Base-by-base conservation (phyloP, 306 rosid species). In the Neltuma alba region DNA sequence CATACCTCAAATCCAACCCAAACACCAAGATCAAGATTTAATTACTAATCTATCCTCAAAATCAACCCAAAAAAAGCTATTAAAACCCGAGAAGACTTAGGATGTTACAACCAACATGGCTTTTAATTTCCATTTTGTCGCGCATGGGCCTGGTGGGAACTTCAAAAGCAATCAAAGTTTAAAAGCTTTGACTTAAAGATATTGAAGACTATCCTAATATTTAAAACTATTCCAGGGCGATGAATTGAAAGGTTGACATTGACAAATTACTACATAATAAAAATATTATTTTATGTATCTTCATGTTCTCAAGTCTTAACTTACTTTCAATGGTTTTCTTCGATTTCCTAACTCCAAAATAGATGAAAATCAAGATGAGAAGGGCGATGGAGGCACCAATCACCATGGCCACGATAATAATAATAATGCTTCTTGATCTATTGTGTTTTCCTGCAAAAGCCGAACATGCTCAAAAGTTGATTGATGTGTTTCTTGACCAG, bases 381-480 rank as follows among this genome's bases (percentile, higher is more conserved):
- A 67, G 48, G 28, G 9, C 5, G 3, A 66, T 2, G 28, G 38
- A 66, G 11, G 50, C 72, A 11, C 21, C 72, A 38, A 38, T 21
- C 9, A 18, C 31, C 72, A 38, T 50, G 13, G 14, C 50, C 14
- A 67, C 13, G 50, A 38, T 9, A 21, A 38, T 67, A 2, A n/a
- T n/a, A 2, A 38, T 67, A 6, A 13, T 13, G 11, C 3, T 67
- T 38, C 50, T 67, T 67, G 72, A 38, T n/a, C 10, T 38, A 27
- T 67, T 67, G 72, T 27, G 38, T 11, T 67, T 67, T 38, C 72
- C 50, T 67, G 72, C 72, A 67, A 21, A 25, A 67, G 50, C 33
- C 9, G 9, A 38, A 38, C 50, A 67, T 0, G 9, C 15, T 60
- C n/a, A 60, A 15, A 28, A 60, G 3, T 28, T 28, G 7, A 9